phyloP scores from a whole-genome alignment of 2,329 filamentous ascomycete genomes.

The Pseudogymnoascus sp. region DNA sequence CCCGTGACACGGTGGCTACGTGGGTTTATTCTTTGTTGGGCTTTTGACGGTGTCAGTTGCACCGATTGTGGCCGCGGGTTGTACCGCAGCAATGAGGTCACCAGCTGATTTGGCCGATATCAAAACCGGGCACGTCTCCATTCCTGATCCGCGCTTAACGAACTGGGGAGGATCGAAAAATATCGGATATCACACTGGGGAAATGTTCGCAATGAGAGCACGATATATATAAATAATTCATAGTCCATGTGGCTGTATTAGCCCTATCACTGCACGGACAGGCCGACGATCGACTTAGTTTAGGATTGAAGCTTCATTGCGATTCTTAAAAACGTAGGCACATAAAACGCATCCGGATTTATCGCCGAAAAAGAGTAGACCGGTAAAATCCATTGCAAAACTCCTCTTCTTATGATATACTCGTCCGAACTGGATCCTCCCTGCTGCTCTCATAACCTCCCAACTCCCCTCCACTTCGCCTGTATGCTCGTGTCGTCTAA shows the following conservation, averaged over 20 bases:
- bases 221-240: not conserved
- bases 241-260: not conserved
- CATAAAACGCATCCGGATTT: conserved; percentile 2
- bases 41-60: not conserved
- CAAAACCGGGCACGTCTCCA: conserved; percentile 2
- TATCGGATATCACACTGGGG: not conserved
- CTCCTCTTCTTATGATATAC: conserved; percentile 24
- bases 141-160: not conserved
- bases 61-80: not conserved
- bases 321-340: conserved; percentile 8
- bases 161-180: not conserved
- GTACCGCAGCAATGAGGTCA: conserved; percentile 2
- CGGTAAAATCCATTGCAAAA: conserved; percentile 24
- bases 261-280: not conserved
- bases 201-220: not conserved
- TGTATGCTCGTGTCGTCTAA: conserved; percentile 37
- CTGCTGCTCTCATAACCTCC: conserved; percentile 6
- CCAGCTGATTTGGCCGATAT: not conserved
- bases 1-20: not conserved
- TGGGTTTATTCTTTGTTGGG: conserved; percentile 5
- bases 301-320: conserved; percentile 3
- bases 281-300: not conserved
- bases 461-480: conserved; percentile 3
- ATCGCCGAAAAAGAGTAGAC: conserved; percentile 8
- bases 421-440: conserved; percentile 4